A percentile compares a stretch with the other conserved stretches of the same genome.
These are phyloP conservation scores for Martensiomyces pterosporus DNA, from an alignment of 192 early-diverging fungal genomes.

Conservation along the genomic window DNA sequence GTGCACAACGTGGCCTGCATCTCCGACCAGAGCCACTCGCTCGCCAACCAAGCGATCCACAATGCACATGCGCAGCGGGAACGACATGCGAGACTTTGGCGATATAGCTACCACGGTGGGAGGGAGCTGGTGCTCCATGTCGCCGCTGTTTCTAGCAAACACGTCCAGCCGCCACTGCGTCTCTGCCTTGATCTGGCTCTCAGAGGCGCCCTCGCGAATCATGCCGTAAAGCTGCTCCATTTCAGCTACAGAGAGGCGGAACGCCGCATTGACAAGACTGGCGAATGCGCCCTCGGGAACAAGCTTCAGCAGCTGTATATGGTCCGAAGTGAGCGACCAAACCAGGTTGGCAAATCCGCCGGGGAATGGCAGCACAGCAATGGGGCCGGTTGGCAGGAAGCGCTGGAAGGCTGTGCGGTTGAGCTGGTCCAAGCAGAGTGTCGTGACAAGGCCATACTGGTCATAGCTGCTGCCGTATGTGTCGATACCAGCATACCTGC, in stretches of 20 bases:
- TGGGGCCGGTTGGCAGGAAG: conserved; percentile 90
- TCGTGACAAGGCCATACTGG: conserved; percentile 81
- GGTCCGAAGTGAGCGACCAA: conserved; percentile 74
- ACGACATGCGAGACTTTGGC: conserved; percentile 68
- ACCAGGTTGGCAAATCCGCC: conserved; percentile 69
- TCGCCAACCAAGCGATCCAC: conserved; percentile 70
- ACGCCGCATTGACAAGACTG: conserved; percentile 75
- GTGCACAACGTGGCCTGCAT: conserved; percentile 94
- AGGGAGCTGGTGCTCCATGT: conserved; percentile 25
- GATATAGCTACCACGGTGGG: conserved; percentile 62
- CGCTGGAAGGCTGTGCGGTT: conserved; percentile 82
- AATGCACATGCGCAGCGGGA: conserved; percentile 82
- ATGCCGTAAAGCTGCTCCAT: conserved; percentile 62
- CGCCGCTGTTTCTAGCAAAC: conserved; percentile 19
- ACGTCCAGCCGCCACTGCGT: conserved; percentile 67
- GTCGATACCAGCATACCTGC: conserved; percentile 76
- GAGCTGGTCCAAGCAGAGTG: conserved; percentile 63
- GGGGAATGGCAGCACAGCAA: conserved; percentile 79
- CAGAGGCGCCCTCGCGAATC: conserved; percentile 48
- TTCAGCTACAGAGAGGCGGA: conserved; percentile 66
- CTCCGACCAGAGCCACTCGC: conserved; percentile 85
- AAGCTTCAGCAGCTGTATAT: conserved; percentile 60
- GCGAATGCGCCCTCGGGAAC: conserved; percentile 63
- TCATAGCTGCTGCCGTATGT: conserved; percentile 84
- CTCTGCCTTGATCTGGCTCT: conserved; percentile 50